Conservation (phyloP, 2,329 filamentous ascomycete species). For the Bertia moriformis region DNA sequence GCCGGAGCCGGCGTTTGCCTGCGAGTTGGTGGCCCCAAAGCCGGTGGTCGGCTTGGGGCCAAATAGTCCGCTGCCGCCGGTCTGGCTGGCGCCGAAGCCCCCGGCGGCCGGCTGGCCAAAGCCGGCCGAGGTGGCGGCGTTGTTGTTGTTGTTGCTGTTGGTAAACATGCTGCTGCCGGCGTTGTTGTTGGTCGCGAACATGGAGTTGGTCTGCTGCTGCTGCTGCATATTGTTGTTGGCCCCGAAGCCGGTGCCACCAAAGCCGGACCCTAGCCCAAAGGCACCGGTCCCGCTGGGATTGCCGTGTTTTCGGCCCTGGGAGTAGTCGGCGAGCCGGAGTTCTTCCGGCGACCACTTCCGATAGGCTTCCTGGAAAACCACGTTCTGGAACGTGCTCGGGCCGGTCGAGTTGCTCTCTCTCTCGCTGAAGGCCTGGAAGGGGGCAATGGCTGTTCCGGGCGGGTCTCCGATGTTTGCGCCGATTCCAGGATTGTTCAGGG, state of each 20-base stretch:
- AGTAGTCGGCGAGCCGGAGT: constrained; percentile 72
- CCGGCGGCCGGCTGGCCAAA: not conserved
- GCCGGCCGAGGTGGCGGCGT: constrained; percentile 7
- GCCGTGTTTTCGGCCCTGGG: constrained; percentile 69
- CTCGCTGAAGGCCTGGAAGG: constrained; percentile 57
- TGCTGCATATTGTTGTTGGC: constrained; percentile 12
- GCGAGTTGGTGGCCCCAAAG: constrained; percentile 9
- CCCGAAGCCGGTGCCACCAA: constrained; percentile 29
- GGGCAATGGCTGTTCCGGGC: constrained; percentile 54
- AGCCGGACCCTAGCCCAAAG: constrained; percentile 56
- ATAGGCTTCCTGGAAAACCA: constrained; percentile 66
- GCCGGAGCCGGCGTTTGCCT: constrained; percentile 14
- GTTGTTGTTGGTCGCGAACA: constrained; percentile 25
- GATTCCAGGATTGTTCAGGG: constrained; percentile 28
- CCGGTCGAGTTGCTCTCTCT: constrained; percentile 50
- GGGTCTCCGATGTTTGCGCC: constrained; percentile 38
- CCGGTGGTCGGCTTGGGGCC: constrained; percentile 3
- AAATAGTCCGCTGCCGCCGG: constrained; percentile 2
- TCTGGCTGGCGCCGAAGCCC: constrained; percentile 4
- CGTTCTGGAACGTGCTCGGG: constrained; percentile 62
- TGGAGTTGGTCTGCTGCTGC: constrained; percentile 15
- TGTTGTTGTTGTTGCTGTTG: constrained; percentile 18
- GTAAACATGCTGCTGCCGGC: constrained; percentile 24
- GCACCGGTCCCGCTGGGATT: constrained; percentile 68
- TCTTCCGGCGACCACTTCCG: constrained; percentile 85